Base-by-base conservation (phyloP, 805 yeast species). In the Yarrowia sp. region DNA sequence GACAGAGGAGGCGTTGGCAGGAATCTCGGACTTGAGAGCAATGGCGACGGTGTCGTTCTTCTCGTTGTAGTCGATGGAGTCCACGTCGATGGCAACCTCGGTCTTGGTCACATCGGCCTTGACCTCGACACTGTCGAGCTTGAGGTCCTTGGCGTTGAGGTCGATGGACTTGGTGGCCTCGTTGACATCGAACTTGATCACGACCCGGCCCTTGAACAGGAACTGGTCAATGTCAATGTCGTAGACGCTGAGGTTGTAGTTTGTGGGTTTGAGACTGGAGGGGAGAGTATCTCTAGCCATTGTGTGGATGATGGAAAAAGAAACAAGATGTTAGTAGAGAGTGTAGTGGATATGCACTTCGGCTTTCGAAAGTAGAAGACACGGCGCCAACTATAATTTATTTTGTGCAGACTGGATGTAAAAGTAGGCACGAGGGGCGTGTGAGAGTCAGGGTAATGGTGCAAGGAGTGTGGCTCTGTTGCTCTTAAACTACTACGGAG, bases 181-280 rank as follows among this genome's bases (percentile, higher is more conserved):
- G 6, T 71, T 72, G 36, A 85, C 84, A 14, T 78, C 76, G 60
- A 87, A 79, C 50, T 82, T 78, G 68, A 90, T 76, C 39, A 70
- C 74, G 40, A 78, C 80, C 24, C 69, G 65, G 30, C 80, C 80
- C 39, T 71, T 53, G 70, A 71, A 78, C 50, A 74, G 72, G 70
- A 81, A 82, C 36, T 76, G 75, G 7, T 72, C 75, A 44, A 80
- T 76, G 73, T 87, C 84, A 46, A 96, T 90, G 72, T 87, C 87
- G 68, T 64, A 72, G 40, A 87, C 79, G 20, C 86, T 82, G 46
- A 95, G 76, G 68, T 87, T 85, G 76, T 95, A 94, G 78, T 90
- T 90, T 43, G 79, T 72, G 39, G 99, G 98, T 69, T 83, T 83
- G 69, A 92, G 88, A 67, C 83, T 80, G 66, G 80, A 80, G 71